Percentiles rank a stretch among this genome's conserved stretches.
phyloP scores from a whole-genome alignment of 2,329 filamentous ascomycete genomes.

The Apiospora kogelbergensis region DNA sequence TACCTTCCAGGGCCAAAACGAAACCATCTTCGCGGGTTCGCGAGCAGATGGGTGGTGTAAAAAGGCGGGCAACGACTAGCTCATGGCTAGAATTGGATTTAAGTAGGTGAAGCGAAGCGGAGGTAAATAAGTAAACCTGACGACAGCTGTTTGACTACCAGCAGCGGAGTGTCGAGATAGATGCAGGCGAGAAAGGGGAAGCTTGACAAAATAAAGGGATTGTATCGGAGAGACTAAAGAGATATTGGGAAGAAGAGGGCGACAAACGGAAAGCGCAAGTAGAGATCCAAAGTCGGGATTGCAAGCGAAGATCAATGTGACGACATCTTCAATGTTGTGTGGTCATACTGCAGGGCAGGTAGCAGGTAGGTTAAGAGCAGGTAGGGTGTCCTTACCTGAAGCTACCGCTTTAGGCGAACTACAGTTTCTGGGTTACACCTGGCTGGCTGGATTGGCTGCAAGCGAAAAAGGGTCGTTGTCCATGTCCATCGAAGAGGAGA shows the following conservation, averaged over 20 bases:
- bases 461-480: too few relatives aligned
- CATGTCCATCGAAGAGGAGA: background rate
- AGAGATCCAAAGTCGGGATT: background rate
- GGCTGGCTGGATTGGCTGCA: background rate
- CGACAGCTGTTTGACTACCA: background rate
- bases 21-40: constrained; percentile 64
- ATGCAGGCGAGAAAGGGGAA: background rate
- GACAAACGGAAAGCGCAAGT: background rate
- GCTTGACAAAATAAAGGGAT: background rate
- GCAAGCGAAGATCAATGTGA: constrained; percentile 10
- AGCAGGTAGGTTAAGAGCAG: background rate
- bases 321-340: constrained; percentile 6
- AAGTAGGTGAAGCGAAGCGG: background rate
- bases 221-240: background rate
- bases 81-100: constrained; percentile 20
- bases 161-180: background rate
- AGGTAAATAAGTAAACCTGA: background rate
- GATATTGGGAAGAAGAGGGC: background rate
- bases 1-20: constrained; percentile 84
- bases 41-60: background rate
- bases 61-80: constrained; percentile 10
- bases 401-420: background rate
- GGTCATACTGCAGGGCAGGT: background rate
- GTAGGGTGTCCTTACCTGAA: background rate
- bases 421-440: background rate